A percentile compares a stretch with the other conserved stretches of the same genome.
Conservation (phyloP, 768 basidiomycete species). For the Wakefieldia striispora region DNA sequence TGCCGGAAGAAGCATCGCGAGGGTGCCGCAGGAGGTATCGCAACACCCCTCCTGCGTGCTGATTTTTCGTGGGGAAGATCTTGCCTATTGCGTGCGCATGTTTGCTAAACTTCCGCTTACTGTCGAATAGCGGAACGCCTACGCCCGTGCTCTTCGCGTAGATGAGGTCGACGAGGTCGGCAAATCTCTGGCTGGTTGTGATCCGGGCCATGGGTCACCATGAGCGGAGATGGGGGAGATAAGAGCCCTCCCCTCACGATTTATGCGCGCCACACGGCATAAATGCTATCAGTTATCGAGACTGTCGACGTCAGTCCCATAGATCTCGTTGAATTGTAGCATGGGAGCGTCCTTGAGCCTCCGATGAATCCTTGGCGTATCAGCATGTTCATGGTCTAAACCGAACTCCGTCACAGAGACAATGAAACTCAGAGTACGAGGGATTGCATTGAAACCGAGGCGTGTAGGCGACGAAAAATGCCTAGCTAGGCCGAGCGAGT, state of each 20-base stretch:
- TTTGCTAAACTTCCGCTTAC: conserved; percentile 9
- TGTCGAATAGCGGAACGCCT: not conserved
- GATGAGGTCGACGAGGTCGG: conserved; percentile 22
- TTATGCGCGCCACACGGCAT: not conserved
- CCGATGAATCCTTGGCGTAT: not conserved
- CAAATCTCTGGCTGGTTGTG: too few species aligned
- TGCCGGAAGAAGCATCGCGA: not conserved
- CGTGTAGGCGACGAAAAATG: too few species aligned
- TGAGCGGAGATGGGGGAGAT: too few species aligned
- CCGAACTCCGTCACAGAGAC: too few species aligned
- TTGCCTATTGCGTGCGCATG: conserved; percentile 10
- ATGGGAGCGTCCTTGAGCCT: conserved; percentile 14
- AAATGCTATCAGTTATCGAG: conserved; percentile 11
- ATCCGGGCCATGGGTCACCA: not conserved
- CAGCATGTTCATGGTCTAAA: too few species aligned
- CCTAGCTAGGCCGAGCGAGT: too few species aligned
- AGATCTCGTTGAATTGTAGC: conserved; percentile 12
- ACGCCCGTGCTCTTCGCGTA: conserved; percentile 3
- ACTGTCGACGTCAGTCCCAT: conserved; percentile 3
- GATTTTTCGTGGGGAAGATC: conserved; percentile 13
- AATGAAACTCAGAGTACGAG: too few species aligned
- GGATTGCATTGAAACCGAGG: too few species aligned
- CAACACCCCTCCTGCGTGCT: conserved; percentile 15
- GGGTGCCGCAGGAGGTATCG: conserved; percentile 14
- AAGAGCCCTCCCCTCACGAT: too few species aligned